These are phyloP conservation scores for Pseudopediastrum boryanum DNA, from an alignment of 139 green algal genomes.

Conservation along the genomic window DNA sequence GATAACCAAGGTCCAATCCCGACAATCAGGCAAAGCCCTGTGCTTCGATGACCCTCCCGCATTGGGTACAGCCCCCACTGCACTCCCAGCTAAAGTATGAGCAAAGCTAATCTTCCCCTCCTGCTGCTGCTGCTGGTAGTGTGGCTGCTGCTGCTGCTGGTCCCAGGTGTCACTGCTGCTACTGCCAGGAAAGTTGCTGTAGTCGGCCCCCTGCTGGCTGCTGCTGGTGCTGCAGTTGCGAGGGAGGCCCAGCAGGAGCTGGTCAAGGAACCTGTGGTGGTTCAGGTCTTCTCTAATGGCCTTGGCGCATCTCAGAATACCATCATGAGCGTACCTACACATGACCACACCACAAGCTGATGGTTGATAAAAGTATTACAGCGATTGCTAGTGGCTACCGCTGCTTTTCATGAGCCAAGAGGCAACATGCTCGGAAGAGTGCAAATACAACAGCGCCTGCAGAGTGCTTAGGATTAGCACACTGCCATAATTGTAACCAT, in stretches of 20 bases:
- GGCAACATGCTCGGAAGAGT: background rate
- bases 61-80: background rate
- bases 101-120: background rate
- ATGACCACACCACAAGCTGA: background rate
- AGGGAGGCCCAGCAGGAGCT: conserved; percentile 25
- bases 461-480: background rate
- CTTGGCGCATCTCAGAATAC: conserved; percentile 35
- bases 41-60: background rate
- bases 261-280: conserved; percentile 17
- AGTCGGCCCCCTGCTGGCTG: background rate
- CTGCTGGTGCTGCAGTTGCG: background rate
- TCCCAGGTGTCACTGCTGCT: background rate
- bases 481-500: background rate
- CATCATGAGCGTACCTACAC: conserved; percentile 41
- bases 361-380: background rate
- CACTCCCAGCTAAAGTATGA: background rate
- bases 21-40: conserved; percentile 25
- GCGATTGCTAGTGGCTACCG: background rate
- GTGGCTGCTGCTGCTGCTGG: background rate
- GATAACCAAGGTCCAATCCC: conserved; percentile 41
- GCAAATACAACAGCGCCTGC: background rate
- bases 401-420: background rate
- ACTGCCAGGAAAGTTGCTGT: background rate
- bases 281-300: conserved; percentile 30
- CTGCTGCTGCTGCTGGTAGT: conserved; percentile 11